phyloP scores from a whole-genome alignment of 2,329 filamentous ascomycete genomes.

The Colletotrichum incanum region DNA sequence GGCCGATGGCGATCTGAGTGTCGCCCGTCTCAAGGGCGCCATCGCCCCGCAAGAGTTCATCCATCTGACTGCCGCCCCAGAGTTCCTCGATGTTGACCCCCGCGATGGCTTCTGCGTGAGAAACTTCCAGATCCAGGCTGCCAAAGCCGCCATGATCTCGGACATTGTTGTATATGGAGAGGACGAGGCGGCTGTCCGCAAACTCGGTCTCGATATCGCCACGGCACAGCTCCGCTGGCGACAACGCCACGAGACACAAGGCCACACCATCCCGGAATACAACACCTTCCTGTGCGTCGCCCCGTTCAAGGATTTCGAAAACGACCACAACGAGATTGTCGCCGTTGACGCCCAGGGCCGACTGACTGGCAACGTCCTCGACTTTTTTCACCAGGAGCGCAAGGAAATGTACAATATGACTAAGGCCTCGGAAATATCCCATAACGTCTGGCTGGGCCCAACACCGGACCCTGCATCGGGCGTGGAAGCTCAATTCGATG shows the following conservation, averaged over 20 bases:
- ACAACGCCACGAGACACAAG: slow-evolving; percentile 72
- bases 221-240: slow-evolving; percentile 84
- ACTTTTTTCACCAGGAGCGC: slow-evolving; percentile 92
- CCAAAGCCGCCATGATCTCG: slow-evolving; percentile 88
- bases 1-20: slow-evolving; percentile 83
- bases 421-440: slow-evolving; percentile 86
- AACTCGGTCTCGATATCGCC: slow-evolving; percentile 79
- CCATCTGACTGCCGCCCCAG: slow-evolving; percentile 61
- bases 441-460: slow-evolving; percentile 92
- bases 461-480: slow-evolving; percentile 79
- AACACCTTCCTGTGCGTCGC: slow-evolving; percentile 85
- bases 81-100: slow-evolving; percentile 89
- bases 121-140: slow-evolving; percentile 96
- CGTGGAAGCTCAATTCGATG: slow-evolving; percentile 79
- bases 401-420: slow-evolving; percentile 96
- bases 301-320: slow-evolving; percentile 81
- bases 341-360: slow-evolving; percentile 80
- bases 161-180: slow-evolving; percentile 96
- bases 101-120: slow-evolving; percentile 93
- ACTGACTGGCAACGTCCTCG: slow-evolving; percentile 83
- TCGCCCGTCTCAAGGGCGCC: slow-evolving; percentile 87
- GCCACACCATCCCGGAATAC: slow-evolving; percentile 74
- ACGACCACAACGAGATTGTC: slow-evolving; percentile 78
- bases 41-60: slow-evolving; percentile 87
- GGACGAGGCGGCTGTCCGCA: slow-evolving; percentile 72